A percentile compares a stretch with the other conserved stretches of the same genome.
Conservation (phyloP, 371 early-diverging fungal species). For the Mucor saturninus region DNA sequence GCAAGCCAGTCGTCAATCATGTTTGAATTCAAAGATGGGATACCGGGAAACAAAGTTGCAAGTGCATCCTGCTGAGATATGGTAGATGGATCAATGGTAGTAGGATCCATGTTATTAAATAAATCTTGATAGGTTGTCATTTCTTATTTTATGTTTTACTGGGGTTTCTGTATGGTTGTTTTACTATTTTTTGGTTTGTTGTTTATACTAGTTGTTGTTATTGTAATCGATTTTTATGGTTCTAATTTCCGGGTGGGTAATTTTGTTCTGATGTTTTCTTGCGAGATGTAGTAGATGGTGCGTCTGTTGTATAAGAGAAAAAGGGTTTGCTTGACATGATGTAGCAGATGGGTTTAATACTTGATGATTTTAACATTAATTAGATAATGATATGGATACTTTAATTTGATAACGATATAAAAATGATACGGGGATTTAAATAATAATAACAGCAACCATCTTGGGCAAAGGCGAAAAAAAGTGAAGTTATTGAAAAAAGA, state of each 20-base stretch:
- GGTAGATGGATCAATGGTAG: conserved; percentile 15
- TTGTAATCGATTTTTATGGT: conserved; percentile 11
- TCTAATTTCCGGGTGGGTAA: conserved; percentile 23
- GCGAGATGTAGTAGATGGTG: conserved; percentile 24
- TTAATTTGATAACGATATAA: conserved; percentile 8
- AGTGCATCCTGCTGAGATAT: conserved; percentile 2
- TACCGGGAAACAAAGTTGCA: conserved; percentile 5
- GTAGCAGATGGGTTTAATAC: conserved; percentile 10
- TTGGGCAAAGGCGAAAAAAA: conserved; percentile 9
- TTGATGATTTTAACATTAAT: conserved; percentile 15
- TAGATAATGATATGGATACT: conserved; percentile 12
- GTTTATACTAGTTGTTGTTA: conserved; percentile 8
- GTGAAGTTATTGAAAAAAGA: background rate
- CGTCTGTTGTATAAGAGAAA: conserved; percentile 29
- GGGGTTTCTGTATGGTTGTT: conserved; percentile 1
- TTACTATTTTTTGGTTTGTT: background rate
- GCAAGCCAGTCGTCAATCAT: conserved; percentile 32
- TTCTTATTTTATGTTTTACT: background rate
- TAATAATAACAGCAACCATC: conserved; percentile 22
- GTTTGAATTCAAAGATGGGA: conserved; percentile 2
- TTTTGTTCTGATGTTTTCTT: conserved; percentile 24
- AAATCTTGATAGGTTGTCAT: conserved; percentile 12
- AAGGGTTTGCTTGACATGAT: conserved; percentile 28
- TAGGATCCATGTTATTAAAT: conserved; percentile 8
- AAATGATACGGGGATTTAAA: conserved; percentile 12